Conservation (phyloP, 495 filamentous ascomycete genomes). For the Trypethelium eluteriae region DNA sequence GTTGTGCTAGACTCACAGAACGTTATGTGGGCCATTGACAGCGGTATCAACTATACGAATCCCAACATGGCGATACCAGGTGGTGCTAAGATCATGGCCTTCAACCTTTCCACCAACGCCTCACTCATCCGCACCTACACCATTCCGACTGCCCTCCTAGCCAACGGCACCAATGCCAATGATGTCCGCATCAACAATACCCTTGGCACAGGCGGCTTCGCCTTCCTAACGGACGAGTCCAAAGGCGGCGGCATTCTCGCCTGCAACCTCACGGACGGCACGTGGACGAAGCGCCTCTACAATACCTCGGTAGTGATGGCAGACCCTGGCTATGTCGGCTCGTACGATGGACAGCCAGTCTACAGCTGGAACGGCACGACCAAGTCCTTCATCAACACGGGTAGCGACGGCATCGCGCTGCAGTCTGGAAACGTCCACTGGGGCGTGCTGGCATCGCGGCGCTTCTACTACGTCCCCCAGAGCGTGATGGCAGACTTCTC, state of each 20-base stretch:
- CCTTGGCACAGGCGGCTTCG: constrained; percentile 25
- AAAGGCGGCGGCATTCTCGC: constrained; percentile 25
- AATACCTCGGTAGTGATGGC: constrained; percentile 25
- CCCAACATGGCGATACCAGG: constrained; percentile 17
- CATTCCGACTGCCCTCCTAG: constrained; percentile 19
- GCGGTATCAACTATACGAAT: constrained; percentile 22
- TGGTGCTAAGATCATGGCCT: constrained; percentile 30
- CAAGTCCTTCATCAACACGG: constrained; percentile 21
- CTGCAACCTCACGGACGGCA: constrained; percentile 25
- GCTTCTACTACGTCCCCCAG: constrained; percentile 29
- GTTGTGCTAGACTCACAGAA: constrained; percentile 27
- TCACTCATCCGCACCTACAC: constrained; percentile 23
- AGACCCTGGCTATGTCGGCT: constrained; percentile 27
- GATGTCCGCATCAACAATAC: constrained; percentile 32
- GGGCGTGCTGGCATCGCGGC: constrained; percentile 25
- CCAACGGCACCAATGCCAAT: constrained; percentile 25
- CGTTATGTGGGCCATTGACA: constrained; percentile 28
- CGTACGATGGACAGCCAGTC: constrained; percentile 26
- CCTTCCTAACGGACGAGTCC: constrained; percentile 29
- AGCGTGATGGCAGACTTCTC: constrained; percentile 18
- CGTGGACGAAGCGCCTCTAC: constrained; percentile 23
- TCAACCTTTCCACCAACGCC: constrained; percentile 22
- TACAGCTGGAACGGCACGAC: constrained; percentile 31
- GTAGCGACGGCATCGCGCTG: constrained; percentile 28
- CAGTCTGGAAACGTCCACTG: constrained; percentile 29